These are phyloP conservation scores for Talaromyces islandicus DNA, from an alignment of 2,329 filamentous ascomycete species.

Conservation along the genomic window DNA sequence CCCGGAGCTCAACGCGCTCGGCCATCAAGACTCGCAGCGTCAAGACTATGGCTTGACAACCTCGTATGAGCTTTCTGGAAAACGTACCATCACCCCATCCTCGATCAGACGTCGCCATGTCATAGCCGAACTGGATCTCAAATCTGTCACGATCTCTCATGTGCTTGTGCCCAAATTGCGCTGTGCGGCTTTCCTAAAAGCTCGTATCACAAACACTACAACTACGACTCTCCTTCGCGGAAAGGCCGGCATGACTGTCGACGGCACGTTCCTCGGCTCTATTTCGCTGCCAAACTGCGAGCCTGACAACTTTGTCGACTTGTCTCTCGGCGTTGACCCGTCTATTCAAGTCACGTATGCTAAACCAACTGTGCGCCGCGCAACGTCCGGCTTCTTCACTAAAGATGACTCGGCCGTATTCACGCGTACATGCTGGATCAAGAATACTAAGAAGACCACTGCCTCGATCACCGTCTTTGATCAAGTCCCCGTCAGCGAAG, in stretches of 20 bases:
- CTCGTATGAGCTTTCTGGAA: constrained; percentile 34
- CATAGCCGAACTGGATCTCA: constrained; percentile 30
- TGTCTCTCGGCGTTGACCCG: constrained; percentile 29
- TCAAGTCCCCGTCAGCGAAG: constrained; percentile 27
- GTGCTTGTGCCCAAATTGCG: constrained; percentile 35
- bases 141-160: constrained; percentile 29
- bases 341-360: constrained; percentile 24
- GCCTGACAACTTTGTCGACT: constrained; percentile 22
- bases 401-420: constrained; percentile 26
- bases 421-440: constrained; percentile 23
- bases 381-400: constrained; percentile 23
- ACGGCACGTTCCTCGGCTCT: constrained; percentile 21
- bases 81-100: constrained; percentile 31
- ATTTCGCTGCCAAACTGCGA: constrained; percentile 19
- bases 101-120: constrained; percentile 30
- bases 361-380: constrained; percentile 22
- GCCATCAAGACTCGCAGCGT: constrained; percentile 29
- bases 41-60: constrained; percentile 38
- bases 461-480: constrained; percentile 25
- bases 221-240: constrained; percentile 6
- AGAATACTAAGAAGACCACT: constrained; percentile 23
- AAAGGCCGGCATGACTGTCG: constrained; percentile 10
- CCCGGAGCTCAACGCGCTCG: not conserved
- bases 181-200: constrained; percentile 34
- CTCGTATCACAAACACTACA: constrained; percentile 32